Evolutionary conservation across 768 basidiomycete species (phyloP), one percentile per base, ranked within the genome.

Genomic region (Hydnomerulius pinastri): DNA sequence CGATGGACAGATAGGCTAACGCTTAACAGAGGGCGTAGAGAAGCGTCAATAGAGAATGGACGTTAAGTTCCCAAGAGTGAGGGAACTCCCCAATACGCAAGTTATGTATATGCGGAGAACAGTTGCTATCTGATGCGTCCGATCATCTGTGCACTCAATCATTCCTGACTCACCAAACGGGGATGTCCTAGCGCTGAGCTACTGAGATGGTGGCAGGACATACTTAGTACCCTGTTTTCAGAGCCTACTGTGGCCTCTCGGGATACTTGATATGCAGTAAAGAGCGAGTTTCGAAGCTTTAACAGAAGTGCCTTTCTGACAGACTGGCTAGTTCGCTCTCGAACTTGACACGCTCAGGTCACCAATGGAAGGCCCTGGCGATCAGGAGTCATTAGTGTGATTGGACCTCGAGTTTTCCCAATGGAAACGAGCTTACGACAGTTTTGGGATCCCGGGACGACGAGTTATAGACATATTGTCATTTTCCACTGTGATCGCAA

Each of bases 291-390:
- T 13, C 37, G 42, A 56, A 15, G 52, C 5, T 35, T 50, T 41
- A 13, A 38, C 23, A 29, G 21, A 41, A n/a, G 41, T 41, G 33
- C 12, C 39, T 46, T 51, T 54, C 30, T 38, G 39, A 30, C 40
- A 33, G n/a, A 43, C 9, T 43, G 46, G 11, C 21, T 46, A 15
- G 46, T 42, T 36, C 11, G 58, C 55, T 52, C 54, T 59, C 61
- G 65, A 60, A 52, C 55, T 37, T 18, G 54, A 48, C 48, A 36
- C 39, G 28, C 27, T 58, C 41, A 57, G 52, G 57, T 58, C 58
- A 54, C 53, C 23, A 68, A 66, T 68, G 66, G 66, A 68, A 63
- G 65, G 43, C 33, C 50, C 53, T 67, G 66, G 50, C 41, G 57
- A 66, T 68, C 65, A 61, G 38, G 50, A 50, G 53, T 40, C 35